Conservation (phyloP, 2,329 filamentous ascomycete species). For the Penicillium sp. region DNA sequence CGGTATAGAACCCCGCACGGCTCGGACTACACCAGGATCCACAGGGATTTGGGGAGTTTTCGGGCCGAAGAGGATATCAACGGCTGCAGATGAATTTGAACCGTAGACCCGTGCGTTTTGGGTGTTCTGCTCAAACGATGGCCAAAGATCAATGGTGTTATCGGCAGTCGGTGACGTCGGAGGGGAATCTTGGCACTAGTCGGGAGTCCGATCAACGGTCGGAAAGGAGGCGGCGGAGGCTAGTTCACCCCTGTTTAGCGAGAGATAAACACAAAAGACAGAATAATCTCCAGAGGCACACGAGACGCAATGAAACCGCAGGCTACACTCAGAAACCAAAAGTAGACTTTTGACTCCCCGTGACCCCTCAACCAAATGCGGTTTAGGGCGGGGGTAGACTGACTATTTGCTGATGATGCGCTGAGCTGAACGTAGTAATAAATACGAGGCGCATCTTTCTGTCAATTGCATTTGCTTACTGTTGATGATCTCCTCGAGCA, state of each 20-base stretch:
- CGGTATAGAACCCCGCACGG: constrained; percentile 19
- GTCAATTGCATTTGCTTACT: constrained; percentile 10
- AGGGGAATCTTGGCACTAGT: constrained; percentile 17
- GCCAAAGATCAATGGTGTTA: constrained; percentile 5
- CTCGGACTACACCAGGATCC: neutral
- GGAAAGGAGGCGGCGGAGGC: neutral
- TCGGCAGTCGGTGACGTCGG: constrained; percentile 22
- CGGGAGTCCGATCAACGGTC: constrained; percentile 11
- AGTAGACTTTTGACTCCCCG: constrained; percentile 1
- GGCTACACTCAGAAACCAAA: neutral
- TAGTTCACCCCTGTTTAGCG: neutral
- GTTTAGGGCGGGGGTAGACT: constrained; percentile 22
- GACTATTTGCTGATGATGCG: neutral
- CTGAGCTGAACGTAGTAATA: constrained; percentile 1
- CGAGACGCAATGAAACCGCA: neutral
- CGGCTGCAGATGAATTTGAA: neutral
- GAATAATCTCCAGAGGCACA: neutral
- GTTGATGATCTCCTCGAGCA: constrained; percentile 19
- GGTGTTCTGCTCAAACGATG: neutral
- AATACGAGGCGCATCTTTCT: neutral
- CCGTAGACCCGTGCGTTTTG: neutral
- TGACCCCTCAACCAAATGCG: constrained; percentile 14
- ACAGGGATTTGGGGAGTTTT: neutral
- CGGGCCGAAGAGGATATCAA: neutral
- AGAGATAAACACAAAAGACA: neutral